These are phyloP conservation scores for Solanum neorickii DNA, from an alignment of 257 asterid species.

Conservation along the genomic window DNA sequence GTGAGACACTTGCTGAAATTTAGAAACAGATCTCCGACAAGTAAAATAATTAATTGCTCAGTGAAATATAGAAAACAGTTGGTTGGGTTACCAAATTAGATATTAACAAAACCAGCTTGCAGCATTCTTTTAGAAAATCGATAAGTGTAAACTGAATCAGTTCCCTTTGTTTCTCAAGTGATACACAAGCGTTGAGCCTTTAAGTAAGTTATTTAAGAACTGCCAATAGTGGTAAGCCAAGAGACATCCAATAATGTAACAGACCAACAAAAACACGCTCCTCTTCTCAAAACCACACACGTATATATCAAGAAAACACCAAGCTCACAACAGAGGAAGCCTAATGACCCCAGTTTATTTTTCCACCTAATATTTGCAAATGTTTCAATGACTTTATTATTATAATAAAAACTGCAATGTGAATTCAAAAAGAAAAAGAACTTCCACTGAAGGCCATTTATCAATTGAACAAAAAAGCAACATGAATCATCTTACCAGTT, in stretches of 20 bases:
- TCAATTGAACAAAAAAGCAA: not conserved
- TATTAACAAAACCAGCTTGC: not conserved
- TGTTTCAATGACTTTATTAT: not conserved
- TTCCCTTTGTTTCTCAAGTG: not conserved
- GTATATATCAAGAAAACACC: not conserved
- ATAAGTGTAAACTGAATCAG: not conserved
- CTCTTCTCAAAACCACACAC: not conserved
- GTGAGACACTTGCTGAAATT: not conserved
- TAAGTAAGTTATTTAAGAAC: not conserved
- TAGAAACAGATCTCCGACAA: not conserved
- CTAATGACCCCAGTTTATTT: not conserved
- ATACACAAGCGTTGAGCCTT: not conserved
- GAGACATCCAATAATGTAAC: not conserved
- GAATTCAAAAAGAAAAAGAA: not conserved
- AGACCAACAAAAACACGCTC: not conserved
- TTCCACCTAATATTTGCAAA: not conserved
- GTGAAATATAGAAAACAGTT: not conserved
- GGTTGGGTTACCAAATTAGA: not conserved
- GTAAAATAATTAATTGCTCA: not conserved
- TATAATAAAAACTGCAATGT: not conserved
- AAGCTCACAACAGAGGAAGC: not conserved
- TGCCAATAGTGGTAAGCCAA: not conserved
- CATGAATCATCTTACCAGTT: constrained; percentile 43
- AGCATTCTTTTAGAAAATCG: not conserved
- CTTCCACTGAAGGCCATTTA: not conserved